A percentile compares a stretch with the other conserved stretches of the same genome.
These are phyloP conservation scores for Blastobotrys peoriensis DNA, from an alignment of 805 yeast genomes.

Conservation along the genomic window DNA sequence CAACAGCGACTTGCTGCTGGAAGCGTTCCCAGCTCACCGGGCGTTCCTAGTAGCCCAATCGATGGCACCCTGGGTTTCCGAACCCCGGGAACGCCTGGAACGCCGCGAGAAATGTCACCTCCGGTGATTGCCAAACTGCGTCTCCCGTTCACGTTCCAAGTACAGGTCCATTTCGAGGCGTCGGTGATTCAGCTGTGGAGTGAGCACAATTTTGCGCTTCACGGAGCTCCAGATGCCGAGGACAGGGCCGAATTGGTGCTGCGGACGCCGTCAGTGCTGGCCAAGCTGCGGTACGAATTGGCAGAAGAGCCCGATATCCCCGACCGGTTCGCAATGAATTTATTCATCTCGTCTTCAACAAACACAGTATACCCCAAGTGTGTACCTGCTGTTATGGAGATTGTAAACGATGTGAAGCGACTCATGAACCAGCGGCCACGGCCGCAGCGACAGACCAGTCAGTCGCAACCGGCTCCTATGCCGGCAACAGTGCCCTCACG, in stretches of 20 bases:
- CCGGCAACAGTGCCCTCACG: not conserved
- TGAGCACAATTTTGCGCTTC: slow-evolving; percentile 13
- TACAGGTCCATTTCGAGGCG: slow-evolving; percentile 21
- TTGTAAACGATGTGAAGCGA: slow-evolving; percentile 44
- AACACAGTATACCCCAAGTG: slow-evolving; percentile 68
- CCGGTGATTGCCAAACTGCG: slow-evolving; percentile 5
- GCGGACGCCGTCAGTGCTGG: slow-evolving; percentile 68
- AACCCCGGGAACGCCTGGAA: too few species aligned
- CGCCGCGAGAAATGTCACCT: too few species aligned
- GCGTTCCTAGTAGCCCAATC: not conserved
- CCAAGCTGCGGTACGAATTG: slow-evolving; percentile 46
- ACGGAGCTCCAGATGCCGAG: slow-evolving; percentile 4
- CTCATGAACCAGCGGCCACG: slow-evolving; percentile 21
- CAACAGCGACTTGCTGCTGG: not conserved
- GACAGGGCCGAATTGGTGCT: slow-evolving; percentile 39
- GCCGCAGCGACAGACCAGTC: not conserved
- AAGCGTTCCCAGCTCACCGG: not conserved
- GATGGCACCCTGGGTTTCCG: not conserved
- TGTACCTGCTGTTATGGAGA: slow-evolving; percentile 67
- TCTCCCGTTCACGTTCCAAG: slow-evolving; percentile 16
- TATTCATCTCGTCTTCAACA: slow-evolving; percentile 60
- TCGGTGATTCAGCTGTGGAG: slow-evolving; percentile 24
- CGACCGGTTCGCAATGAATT: slow-evolving; percentile 37
- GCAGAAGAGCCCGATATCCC: slow-evolving; percentile 8
- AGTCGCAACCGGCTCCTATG: not conserved